These are phyloP conservation scores for Calonectria crousiana DNA, from an alignment of 2,329 filamentous ascomycete genomes.

Conservation along the genomic window DNA sequence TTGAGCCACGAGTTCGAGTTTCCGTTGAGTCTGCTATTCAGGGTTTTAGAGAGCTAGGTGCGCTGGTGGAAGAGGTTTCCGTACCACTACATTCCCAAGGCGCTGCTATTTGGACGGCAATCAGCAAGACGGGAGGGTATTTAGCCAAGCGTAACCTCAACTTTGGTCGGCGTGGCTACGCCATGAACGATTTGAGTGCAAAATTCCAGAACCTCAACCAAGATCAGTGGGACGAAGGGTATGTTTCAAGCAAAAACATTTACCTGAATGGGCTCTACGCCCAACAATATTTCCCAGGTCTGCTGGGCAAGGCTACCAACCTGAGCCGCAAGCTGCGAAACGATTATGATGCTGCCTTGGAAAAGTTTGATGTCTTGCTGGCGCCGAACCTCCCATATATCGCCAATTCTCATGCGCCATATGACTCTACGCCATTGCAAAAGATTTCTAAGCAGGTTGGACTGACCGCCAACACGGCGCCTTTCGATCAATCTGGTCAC, in stretches of 20 bases:
- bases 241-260: neutral
- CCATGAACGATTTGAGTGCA: neutral
- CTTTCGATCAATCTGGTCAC: conserved; percentile 10
- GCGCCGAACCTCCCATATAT: neutral
- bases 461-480: neutral
- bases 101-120: neutral
- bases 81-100: conserved; percentile 1
- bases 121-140: neutral
- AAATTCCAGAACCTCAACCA: neutral
- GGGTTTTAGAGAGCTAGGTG: neutral
- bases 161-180: conserved; percentile 1
- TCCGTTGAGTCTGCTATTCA: neutral
- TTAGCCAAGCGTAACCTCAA: neutral
- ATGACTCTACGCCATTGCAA: neutral
- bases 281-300: neutral
- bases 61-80: neutral
- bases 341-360: conserved; percentile 13
- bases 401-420: neutral
- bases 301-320: conserved; percentile 8
- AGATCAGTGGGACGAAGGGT: neutral
- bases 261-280: neutral
- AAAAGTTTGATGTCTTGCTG: neutral
- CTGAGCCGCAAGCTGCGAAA: conserved; percentile 1
- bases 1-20: neutral
- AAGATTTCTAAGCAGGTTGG: conserved; percentile 2